These are phyloP conservation scores for Xylariaceae sp. DNA, from an alignment of 2,329 filamentous ascomycete species.

Conservation along the genomic window DNA sequence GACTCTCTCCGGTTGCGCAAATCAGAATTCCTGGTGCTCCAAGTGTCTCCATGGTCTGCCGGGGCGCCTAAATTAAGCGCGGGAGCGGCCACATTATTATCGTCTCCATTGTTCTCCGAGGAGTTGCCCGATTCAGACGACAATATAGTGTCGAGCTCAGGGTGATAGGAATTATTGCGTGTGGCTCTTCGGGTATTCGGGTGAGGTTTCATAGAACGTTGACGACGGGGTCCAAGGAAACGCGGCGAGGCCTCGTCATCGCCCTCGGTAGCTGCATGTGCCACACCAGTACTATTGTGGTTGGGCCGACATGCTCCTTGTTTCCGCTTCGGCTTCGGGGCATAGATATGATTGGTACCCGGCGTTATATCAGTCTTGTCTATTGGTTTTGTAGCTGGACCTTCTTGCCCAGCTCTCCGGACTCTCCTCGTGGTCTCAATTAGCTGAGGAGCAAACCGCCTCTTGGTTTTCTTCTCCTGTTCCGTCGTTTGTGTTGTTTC, in stretches of 20 bases:
- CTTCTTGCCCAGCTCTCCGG: constrained; percentile 69
- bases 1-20: constrained; percentile 65
- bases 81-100: constrained; percentile 23
- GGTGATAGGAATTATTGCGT: constrained; percentile 49
- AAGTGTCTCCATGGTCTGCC: constrained; percentile 39
- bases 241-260: constrained; percentile 45
- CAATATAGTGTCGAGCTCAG: constrained; percentile 52
- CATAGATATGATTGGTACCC: constrained; percentile 67
- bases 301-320: constrained; percentile 30
- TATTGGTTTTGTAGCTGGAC: constrained; percentile 66
- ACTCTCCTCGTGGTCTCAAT: constrained; percentile 80
- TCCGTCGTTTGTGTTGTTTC: neutral
- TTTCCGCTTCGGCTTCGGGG: constrained; percentile 51
- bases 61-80: constrained; percentile 33
- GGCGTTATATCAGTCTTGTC: constrained; percentile 77
- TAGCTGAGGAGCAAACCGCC: constrained; percentile 76
- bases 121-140: constrained; percentile 53
- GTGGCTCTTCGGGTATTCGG: constrained; percentile 49
- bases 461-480: constrained; percentile 44
- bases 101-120: constrained; percentile 39
- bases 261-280: constrained; percentile 33
- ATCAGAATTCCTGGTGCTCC: constrained; percentile 46
- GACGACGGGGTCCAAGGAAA: constrained; percentile 47
- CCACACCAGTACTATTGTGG: constrained; percentile 31
- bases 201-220: constrained; percentile 50